Conservation (phyloP, 306 rosid species). For the Ziziphus jujuba region DNA sequence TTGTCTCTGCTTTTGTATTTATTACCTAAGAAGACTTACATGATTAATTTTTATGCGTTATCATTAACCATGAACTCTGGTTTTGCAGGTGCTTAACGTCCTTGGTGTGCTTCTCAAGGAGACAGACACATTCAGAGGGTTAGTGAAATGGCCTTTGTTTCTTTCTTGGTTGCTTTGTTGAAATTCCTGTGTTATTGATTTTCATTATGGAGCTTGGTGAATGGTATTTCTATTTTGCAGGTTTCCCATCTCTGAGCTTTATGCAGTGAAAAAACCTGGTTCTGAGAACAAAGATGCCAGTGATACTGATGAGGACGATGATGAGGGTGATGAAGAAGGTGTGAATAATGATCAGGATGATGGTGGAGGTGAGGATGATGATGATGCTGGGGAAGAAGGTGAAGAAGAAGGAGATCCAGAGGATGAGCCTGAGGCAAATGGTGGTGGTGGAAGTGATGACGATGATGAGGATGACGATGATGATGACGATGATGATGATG, state of each 20-base stretch:
- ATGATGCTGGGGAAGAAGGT: constrained; percentile 51
- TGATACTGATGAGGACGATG: constrained; percentile 56
- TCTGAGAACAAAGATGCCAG: constrained; percentile 48
- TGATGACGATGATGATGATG: not conserved
- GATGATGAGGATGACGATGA: constrained; percentile 46
- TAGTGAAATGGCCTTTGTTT: constrained; percentile 6
- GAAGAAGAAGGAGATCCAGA: constrained; percentile 52
- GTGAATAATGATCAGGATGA: constrained; percentile 35
- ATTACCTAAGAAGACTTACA: too few relatives aligned
- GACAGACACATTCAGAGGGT: constrained; percentile 23
- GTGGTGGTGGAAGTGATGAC: constrained; percentile 56
- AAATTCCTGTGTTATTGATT: not conserved
- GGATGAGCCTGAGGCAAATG: constrained; percentile 54
- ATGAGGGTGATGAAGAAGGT: constrained; percentile 28
- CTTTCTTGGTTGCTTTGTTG: not conserved
- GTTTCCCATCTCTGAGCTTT: constrained; percentile 44
- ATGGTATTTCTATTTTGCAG: constrained; percentile 30
- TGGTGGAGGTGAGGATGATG: constrained; percentile 40
- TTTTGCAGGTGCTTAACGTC: constrained; percentile 24
- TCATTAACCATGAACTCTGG: not conserved
- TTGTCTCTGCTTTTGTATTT: too few relatives aligned
- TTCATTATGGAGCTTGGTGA: not conserved
- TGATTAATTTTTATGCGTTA: not conserved
- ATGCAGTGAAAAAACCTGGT: constrained; percentile 28
- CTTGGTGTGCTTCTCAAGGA: constrained; percentile 13